A percentile compares a stretch with the other conserved stretches of the same genome.
phyloP scores from a whole-genome alignment of 2,329 filamentous ascomycete species.

The Aspergillus puulaauensis region DNA sequence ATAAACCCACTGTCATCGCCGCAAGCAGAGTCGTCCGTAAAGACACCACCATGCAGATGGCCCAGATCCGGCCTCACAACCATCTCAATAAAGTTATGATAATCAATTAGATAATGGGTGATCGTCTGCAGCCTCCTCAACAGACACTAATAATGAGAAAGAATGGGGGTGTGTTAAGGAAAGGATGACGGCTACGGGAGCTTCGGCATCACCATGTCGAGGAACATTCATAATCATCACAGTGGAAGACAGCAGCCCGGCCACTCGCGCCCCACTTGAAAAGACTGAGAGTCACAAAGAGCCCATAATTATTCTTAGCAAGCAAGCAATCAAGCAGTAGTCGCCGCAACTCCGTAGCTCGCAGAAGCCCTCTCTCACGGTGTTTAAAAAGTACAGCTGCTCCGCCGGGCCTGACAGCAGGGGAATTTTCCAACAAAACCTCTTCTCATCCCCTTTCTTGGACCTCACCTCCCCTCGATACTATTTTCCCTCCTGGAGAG shows the following conservation, averaged over 20 bases:
- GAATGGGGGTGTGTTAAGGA: not conserved
- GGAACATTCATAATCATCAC: constrained; percentile 5
- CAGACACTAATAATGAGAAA: not conserved
- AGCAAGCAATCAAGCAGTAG: constrained; percentile 12
- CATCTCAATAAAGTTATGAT: not conserved
- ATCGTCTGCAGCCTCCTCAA: not conserved
- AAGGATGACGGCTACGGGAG: constrained; percentile 4
- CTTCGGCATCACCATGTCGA: constrained; percentile 7
- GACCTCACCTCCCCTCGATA: constrained; percentile 12
- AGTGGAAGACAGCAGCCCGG: constrained; percentile 14
- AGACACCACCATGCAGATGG: not conserved
- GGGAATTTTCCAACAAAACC: constrained; percentile 21
- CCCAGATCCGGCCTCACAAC: not conserved
- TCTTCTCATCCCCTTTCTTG: constrained; percentile 22
- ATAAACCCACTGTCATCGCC: constrained; percentile 10
- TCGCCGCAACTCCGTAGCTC: constrained; percentile 8
- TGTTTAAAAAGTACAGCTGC: constrained; percentile 36
- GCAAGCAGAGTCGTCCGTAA: not conserved
- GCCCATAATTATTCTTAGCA: constrained; percentile 12
- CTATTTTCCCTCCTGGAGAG: not conserved
- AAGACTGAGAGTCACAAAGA: constrained; percentile 2
- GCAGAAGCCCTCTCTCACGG: constrained; percentile 17
- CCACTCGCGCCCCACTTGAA: constrained; percentile 16
- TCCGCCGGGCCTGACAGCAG: constrained; percentile 30
- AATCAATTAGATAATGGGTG: constrained; percentile 10